Base-by-base conservation (phyloP, 345 rosid genomes). In the Arabis alpina region DNA sequence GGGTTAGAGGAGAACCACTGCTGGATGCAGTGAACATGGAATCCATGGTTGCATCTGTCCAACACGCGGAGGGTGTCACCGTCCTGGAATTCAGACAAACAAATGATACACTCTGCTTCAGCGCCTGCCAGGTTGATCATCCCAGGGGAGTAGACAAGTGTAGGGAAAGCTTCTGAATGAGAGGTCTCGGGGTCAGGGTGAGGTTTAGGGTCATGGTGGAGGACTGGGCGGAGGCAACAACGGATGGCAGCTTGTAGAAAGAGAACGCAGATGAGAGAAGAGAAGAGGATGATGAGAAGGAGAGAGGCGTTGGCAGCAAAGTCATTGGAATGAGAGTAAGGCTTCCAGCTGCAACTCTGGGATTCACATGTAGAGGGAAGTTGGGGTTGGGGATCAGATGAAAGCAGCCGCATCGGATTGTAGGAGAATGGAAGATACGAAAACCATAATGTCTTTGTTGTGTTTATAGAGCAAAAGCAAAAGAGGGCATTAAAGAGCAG, bases 1-100 rank as follows among this genome's bases (percentile, higher is more conserved):
- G 80, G 68, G 64, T 80, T 89, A 14, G 89, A 80, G 37, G 78
- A 73, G 23, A 88, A 55, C 97, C 95, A 88, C 23, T 61, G 56
- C 70, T 84, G 86, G 14, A 91, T 85, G 62, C 95, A 91, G 7
- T 61, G 73, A 32, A 75, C 82, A 51, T 91, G 97, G 77, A 91
- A 91, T 4, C 91, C 91, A 78, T 91, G 95, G 10, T 83, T 80
- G 65, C 95, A 91, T 54, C 75, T 76, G 10, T 71, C 83, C 80
- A 91, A 60, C 41, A 87, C 83, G 37, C 83, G 78, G 48, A 91
- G 62, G 6, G 49, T 80, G 3, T 89, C 97, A 13, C 92, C 95
- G 6, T 80, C 82, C 4, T 63, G 70, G 54, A 86, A 91, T 60
- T 88, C 92, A 5, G 79, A 75, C 80, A 91, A 81, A 79, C 97